These are phyloP conservation scores for Ophiosphaerella herpotricha DNA, from an alignment of 2,329 filamentous ascomycete species.

Conservation along the genomic window DNA sequence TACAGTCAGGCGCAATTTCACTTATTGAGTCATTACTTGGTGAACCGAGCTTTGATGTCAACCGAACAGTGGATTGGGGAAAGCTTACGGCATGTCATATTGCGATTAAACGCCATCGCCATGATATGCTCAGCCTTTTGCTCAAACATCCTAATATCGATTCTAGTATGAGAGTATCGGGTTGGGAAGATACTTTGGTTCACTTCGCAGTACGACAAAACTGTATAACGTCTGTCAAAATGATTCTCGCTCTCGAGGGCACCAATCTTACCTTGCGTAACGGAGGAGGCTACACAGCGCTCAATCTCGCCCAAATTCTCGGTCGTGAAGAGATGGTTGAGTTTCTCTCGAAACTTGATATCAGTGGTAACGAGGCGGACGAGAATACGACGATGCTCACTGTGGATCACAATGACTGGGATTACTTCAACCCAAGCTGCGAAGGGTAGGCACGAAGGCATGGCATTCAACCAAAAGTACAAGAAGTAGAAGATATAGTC, in stretches of 20 bases:
- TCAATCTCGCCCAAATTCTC: background rate
- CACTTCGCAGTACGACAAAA: background rate
- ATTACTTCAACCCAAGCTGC: no score
- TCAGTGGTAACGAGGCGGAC: background rate
- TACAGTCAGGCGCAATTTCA: background rate
- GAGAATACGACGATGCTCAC: background rate
- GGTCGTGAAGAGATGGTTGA: background rate
- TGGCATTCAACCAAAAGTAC: no score
- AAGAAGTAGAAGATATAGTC: no score
- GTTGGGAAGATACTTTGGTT: no score
- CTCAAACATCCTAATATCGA: background rate
- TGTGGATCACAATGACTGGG: no score
- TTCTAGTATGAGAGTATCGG: background rate
- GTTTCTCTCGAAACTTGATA: background rate
- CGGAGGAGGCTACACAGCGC: background rate
- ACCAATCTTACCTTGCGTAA: background rate
- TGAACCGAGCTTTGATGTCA: background rate
- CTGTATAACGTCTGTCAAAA: background rate
- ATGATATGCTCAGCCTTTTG: background rate
- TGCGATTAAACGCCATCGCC: background rate
- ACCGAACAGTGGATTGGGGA: background rate
- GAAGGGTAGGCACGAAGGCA: no score
- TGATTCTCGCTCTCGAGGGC: background rate
- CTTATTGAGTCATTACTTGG: background rate
- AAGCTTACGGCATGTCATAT: background rate